Percentiles rank a stretch among this genome's conserved stretches.
Conservation (phyloP, 2,329 filamentous ascomycete genomes). For the Stachybotrys echinatus region DNA sequence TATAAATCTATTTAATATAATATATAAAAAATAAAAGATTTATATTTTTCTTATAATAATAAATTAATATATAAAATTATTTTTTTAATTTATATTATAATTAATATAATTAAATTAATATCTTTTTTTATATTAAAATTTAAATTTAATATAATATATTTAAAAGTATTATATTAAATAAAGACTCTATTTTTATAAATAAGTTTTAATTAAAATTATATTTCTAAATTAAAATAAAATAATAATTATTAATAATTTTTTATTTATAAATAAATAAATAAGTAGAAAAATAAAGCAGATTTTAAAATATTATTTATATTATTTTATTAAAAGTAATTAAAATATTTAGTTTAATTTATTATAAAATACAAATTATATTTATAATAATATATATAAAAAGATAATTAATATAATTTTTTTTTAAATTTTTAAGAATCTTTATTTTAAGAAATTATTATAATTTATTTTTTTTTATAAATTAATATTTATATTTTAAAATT, state of each 20-base stretch:
- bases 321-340: not conserved
- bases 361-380: not conserved
- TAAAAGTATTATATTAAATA: too few relatives aligned
- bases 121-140: too few relatives aligned
- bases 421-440: not conserved
- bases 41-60: too few relatives aligned
- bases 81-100: too few relatives aligned
- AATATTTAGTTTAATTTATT: not conserved
- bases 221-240: not conserved
- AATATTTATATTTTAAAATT: not conserved
- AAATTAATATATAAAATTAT: too few relatives aligned
- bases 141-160: too few relatives aligned
- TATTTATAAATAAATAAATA: not conserved
- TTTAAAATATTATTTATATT: not conserved
- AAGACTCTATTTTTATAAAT: too few relatives aligned
- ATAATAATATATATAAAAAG: not conserved
- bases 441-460: too few relatives aligned
- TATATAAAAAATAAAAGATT: too few relatives aligned
- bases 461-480: not conserved
- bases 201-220: too few relatives aligned
- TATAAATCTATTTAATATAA: too few relatives aligned
- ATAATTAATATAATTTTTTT: not conserved
- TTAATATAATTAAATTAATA: too few relatives aligned
- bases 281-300: not conserved
- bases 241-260: not conserved